phyloP scores from a whole-genome alignment of 306 rosid genomes.

The Ochetophila trinervis region DNA sequence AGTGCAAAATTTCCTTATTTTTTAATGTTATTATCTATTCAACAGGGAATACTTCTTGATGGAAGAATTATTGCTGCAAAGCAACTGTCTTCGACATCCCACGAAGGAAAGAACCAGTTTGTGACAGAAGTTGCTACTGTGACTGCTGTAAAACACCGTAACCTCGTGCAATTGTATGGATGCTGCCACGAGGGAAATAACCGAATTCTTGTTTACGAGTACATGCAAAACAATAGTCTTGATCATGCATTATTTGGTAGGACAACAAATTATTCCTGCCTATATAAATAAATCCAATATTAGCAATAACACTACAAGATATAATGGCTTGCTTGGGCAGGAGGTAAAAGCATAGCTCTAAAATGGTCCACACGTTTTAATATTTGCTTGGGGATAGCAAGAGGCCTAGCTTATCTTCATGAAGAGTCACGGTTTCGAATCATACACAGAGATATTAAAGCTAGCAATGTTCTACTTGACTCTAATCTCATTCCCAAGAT shows the following conservation, averaged over 20 bases:
- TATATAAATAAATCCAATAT: not conserved
- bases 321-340: conserved; percentile 29
- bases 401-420: conserved; percentile 63
- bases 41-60: conserved; percentile 59
- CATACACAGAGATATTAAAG: conserved; percentile 73
- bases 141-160: conserved; percentile 72
- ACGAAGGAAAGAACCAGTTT: conserved; percentile 73
- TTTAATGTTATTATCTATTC: conserved; percentile 5
- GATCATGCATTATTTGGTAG: conserved; percentile 78
- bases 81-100: conserved; percentile 62
- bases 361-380: conserved; percentile 63
- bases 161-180: conserved; percentile 65
- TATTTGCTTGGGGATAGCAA: conserved; percentile 62
- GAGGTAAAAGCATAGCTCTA: conserved; percentile 30
- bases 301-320: not conserved
- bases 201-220: conserved; percentile 67
- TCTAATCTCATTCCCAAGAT: conserved; percentile 53
- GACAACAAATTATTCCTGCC: conserved; percentile 8
- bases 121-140: conserved; percentile 68
- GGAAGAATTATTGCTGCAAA: conserved; percentile 67
- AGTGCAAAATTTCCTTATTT: too few relatives aligned
- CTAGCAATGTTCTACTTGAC: conserved; percentile 67
- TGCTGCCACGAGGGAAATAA: conserved; percentile 63
- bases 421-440: conserved; percentile 63
- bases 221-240: conserved; percentile 67